These are phyloP conservation scores for Delitschia confertaspora DNA, from an alignment of 495 filamentous ascomycete species.

Conservation along the genomic window DNA sequence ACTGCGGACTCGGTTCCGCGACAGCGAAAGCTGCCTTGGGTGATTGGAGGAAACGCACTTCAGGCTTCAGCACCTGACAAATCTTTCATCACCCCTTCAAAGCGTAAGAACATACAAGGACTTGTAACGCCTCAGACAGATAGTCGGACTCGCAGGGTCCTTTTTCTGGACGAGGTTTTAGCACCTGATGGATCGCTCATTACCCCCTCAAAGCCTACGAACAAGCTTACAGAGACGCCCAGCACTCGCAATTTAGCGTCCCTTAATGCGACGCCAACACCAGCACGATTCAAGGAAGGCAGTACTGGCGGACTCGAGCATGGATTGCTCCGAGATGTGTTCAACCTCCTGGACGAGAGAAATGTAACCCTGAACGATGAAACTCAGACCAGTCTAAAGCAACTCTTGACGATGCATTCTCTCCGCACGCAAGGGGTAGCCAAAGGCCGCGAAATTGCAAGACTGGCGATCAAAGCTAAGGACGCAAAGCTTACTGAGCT, in stretches of 20 bases:
- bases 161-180: slow-evolving; percentile 25
- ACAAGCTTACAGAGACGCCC: background rate
- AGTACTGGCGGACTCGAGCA: slow-evolving; percentile 23
- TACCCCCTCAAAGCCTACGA: slow-evolving; percentile 4
- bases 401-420: slow-evolving; percentile 50
- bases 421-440: slow-evolving; percentile 31
- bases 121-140: slow-evolving; percentile 25
- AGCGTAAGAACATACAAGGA: no score
- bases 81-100: no score
- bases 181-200: slow-evolving; percentile 19
- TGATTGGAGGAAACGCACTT: no score
- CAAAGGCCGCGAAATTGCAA: slow-evolving; percentile 46
- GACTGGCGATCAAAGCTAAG: slow-evolving; percentile 52
- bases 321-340: slow-evolving; percentile 44
- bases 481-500: slow-evolving; percentile 51
- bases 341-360: slow-evolving; percentile 44
- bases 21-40: slow-evolving; percentile 44
- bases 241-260: slow-evolving; percentile 3
- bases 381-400: background rate
- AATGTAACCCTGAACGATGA: slow-evolving; percentile 39
- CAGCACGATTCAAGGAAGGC: slow-evolving; percentile 37
- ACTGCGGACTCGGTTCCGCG: slow-evolving; percentile 42
- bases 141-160: slow-evolving; percentile 9
- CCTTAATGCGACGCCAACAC: slow-evolving; percentile 43
- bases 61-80: no score